Base-by-base conservation (phyloP, 2,329 filamentous ascomycete genomes). In the Didymella pinodella region DNA sequence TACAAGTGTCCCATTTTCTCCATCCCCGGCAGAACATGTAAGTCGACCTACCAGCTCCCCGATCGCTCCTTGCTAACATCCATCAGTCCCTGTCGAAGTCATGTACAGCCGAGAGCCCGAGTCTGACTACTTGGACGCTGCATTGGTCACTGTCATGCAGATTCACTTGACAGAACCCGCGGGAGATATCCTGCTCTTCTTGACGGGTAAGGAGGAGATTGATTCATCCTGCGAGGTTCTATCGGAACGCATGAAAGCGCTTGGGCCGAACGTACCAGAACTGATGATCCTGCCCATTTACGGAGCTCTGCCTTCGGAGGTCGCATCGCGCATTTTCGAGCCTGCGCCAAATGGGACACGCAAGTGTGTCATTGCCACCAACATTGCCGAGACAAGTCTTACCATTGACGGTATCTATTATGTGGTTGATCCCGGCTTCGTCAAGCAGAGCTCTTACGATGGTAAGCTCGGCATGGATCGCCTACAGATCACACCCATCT, bases 331-430 rank as follows among this genome's bases (percentile, higher is more conserved):
- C 57, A 97, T 99, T 62, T 99, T 99, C 73, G 95, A 99, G 29
- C 93, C 94, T 2, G 91, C 95, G 0, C 92, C 94, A 0, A 84
- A 89, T 0, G 94, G 94, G 16, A 88, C 86, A 53, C 86, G 95
- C 55, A 99, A 99, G 78, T 93, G 98, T 1, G 92, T 99, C 59
- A 96, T 99, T 73, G 95, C 95, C 2, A 99, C 95, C 34, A 99
- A 99, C 69, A 99, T 99, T 71, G 95, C 95, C 0, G 95, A 99
- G 75, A 99, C 95, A 0, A 97, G 92, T 54, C 95, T 99, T 72
- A 99, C 95, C 0, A 98, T 99, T 65, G 95, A 99, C 74, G 91
- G 94, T 48, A 97, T 99, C 65, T 97, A 94, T 80, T 98, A 96
- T 73, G 96, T 99, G 18, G 89, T 99, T 16, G 95, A 99, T 70